A percentile compares a stretch with the other conserved stretches of the same genome.
These are phyloP conservation scores for Hypoxylon rubiginosum DNA, from an alignment of 2,329 filamentous ascomycete species.

Conservation along the genomic window DNA sequence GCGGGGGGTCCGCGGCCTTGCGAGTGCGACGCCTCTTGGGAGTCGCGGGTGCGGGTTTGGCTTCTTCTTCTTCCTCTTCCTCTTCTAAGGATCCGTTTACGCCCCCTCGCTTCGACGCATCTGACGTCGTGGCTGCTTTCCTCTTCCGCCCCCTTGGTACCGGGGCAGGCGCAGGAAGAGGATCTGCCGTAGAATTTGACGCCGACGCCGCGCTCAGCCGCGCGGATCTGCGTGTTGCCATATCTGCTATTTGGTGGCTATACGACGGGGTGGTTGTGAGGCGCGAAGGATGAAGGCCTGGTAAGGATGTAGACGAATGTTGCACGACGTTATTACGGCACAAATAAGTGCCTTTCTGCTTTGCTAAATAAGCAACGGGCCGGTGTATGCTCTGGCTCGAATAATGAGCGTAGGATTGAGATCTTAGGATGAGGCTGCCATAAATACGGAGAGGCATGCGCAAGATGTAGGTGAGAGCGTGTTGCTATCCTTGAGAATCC, in stretches of 20 bases:
- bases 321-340: neutral
- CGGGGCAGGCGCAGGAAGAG: constrained; percentile 41
- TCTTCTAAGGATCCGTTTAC: constrained; percentile 13
- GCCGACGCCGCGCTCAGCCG: constrained; percentile 48
- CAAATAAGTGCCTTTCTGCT: constrained; percentile 2
- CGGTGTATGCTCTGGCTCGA: constrained; percentile 1
- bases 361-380: neutral
- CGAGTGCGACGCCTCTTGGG: constrained; percentile 49
- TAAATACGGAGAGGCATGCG: constrained; percentile 19
- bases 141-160: constrained; percentile 54
- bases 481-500: constrained; percentile 8
- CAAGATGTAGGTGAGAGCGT: neutral
- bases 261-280: neutral
- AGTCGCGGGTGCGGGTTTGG: constrained; percentile 46
- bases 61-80: constrained; percentile 2
- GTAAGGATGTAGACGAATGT: constrained; percentile 8
- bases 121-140: constrained; percentile 40
- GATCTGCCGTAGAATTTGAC: constrained; percentile 29
- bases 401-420: neutral
- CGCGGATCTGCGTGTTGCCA: constrained; percentile 52
- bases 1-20: constrained; percentile 51
- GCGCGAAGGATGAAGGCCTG: neutral
- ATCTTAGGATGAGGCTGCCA: constrained; percentile 2
- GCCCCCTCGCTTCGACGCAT: constrained; percentile 20
- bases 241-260: constrained; percentile 38